A percentile compares a stretch with the other conserved stretches of the same genome.
phyloP scores from a whole-genome alignment of 352 stramenopile genomes.

The Aphanomyces euteiches region DNA sequence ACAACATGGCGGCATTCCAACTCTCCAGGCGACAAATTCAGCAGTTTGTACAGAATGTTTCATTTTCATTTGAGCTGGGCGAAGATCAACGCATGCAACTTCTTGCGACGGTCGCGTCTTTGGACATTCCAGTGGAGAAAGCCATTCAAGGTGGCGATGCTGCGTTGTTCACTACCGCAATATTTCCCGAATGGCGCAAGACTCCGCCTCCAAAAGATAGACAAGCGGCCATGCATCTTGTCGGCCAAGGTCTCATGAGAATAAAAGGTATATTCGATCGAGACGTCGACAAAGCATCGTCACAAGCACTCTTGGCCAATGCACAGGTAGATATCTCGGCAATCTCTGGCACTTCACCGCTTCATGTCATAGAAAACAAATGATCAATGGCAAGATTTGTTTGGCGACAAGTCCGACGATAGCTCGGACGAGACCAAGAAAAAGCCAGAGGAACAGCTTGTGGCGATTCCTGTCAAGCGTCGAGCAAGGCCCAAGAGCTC shows the following conservation, averaged over 20 bases:
- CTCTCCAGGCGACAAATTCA: constrained; percentile 60
- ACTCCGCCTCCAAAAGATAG: not conserved
- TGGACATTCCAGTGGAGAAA: not conserved
- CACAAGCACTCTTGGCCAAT: constrained; percentile 24
- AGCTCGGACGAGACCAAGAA: not conserved
- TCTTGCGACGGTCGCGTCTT: constrained; percentile 47
- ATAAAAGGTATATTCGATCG: constrained; percentile 30
- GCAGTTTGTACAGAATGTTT: constrained; percentile 70
- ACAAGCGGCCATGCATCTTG: constrained; percentile 6
- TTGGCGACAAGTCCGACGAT: constrained; percentile 21
- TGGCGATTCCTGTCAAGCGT: no score
- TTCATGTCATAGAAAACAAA: constrained; percentile 25
- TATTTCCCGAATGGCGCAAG: constrained; percentile 29
- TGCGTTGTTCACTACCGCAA: constrained; percentile 23
- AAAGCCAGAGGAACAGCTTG: no score
- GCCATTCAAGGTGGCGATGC: constrained; percentile 22
- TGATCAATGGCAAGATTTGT: constrained; percentile 20
- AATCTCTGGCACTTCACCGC: not conserved
- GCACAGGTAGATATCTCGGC: constrained; percentile 1
- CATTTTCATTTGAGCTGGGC: constrained; percentile 72
- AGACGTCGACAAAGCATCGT: constrained; percentile 19
- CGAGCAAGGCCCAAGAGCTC: not conserved
- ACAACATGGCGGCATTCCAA: constrained; percentile 64
- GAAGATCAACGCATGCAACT: constrained; percentile 76
- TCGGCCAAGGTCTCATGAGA: constrained; percentile 13